Base-by-base conservation (phyloP, 192 early-diverging fungal genomes). In the Coemansia umbellata region DNA sequence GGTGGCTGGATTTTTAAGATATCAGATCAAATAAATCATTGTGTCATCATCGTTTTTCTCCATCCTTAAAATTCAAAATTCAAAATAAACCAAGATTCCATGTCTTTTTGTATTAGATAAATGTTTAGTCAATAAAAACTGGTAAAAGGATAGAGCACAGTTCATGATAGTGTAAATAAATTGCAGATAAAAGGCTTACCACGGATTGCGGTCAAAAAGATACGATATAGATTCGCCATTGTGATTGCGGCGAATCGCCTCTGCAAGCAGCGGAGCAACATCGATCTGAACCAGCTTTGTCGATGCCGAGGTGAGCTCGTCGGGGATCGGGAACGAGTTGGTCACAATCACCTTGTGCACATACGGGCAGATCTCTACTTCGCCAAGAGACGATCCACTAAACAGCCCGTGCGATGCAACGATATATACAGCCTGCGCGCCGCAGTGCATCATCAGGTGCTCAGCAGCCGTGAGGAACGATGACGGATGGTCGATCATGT, bases 341-440 rank as follows among this genome's bases (percentile, higher is more conserved):
- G 93, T 95, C 45, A 95, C 88, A 23, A 95, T 72, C 55, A 88
- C 85, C 75, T 80, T 80, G 71, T 90, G 78, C 15, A 94, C 82
- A 18, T 85, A 86, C 5, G 81, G 66, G 48, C 87, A 91, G 44
- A 84, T 81, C 58, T 93, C 82, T 66, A 99, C 90, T 56, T 93
- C 84, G 18, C 81, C 80, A 37, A 97, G 66, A 21, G 92, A 87
- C 58, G 91, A 85, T 23, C 85, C 91, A 50, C 91, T 93, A 33
- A 99, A 78, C 53, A 99, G 87, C 18, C 93, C 97, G 53, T 99
- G 97, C 5, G 92, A 93, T 0, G 92, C 94, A 50, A 99, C 86
- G 42, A 95, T 86, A 57, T 90, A 88, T 11, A 99, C 92, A 21
- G 77, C 77, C 53, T 85, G 85, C 5, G 87, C 90, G 17, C 87